Evolutionary conservation across 2,329 filamentous ascomycete species (phyloP).

Genomic region (Colletotrichum salicis): DNA sequence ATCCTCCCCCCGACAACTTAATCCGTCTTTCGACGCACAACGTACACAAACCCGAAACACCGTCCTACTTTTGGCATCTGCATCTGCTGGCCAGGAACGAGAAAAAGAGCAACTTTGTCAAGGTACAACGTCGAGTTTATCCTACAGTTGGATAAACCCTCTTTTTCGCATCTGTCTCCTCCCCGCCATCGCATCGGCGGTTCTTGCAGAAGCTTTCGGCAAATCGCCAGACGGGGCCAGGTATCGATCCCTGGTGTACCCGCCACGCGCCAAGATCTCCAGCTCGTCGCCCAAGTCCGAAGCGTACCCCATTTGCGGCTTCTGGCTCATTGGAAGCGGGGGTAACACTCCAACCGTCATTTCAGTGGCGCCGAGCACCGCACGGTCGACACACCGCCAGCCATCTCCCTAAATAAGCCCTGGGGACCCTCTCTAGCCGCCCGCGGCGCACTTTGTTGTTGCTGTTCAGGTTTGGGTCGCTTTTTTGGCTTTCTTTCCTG

Average conservation of each 20-base stretch:
- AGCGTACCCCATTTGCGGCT: constrained; percentile 30
- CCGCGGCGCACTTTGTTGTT: constrained; percentile 12
- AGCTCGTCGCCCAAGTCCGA: constrained; percentile 31
- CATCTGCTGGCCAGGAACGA: constrained; percentile 35
- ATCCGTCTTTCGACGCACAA: constrained; percentile 32
- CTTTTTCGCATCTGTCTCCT: constrained; percentile 1
- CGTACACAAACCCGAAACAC: constrained; percentile 35
- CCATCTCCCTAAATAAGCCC: constrained; percentile 37
- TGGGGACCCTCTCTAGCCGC: constrained; percentile 36
- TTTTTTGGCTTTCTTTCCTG: constrained; percentile 31
- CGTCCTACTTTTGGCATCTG: constrained; percentile 33
- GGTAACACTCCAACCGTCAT: constrained; percentile 37
- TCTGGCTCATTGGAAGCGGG: constrained; percentile 32
- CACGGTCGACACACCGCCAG: constrained; percentile 32
- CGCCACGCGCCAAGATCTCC: constrained; percentile 36
- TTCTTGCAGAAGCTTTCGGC: constrained; percentile 35
- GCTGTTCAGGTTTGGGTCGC: constrained; percentile 17
- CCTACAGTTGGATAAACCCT: constrained; percentile 18
- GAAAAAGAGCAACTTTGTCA: constrained; percentile 23
- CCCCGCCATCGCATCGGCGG: constrained; percentile 27
- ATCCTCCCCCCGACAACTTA: constrained; percentile 33
- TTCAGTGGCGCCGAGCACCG: constrained; percentile 36
- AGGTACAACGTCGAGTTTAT: constrained; percentile 1
- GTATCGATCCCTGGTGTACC: constrained; percentile 35
- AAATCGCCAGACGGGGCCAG: constrained; percentile 24